phyloP scores from a whole-genome alignment of 768 basidiomycete genomes.

The Trichaptum fuscoviolaceum region DNA sequence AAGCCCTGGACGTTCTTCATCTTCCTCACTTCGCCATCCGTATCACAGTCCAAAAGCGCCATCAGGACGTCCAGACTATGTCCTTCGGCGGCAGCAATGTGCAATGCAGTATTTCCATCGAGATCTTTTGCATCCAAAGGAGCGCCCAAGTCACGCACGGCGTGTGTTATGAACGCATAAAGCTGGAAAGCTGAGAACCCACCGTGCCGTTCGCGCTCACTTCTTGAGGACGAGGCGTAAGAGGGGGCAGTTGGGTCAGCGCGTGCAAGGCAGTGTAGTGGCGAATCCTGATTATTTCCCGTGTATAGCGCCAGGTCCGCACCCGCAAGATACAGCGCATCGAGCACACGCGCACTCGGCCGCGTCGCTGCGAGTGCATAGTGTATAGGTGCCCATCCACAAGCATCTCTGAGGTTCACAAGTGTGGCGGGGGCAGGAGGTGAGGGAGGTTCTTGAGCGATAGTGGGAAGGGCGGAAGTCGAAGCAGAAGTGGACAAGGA shows the following conservation, averaged over 20 bases:
- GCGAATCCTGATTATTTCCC: slow-evolving; percentile 52
- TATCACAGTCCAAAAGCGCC: slow-evolving; percentile 63
- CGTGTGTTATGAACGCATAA: slow-evolving; percentile 58
- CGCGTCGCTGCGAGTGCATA: slow-evolving; percentile 52
- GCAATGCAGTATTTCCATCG: slow-evolving; percentile 71
- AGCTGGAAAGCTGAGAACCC: slow-evolving; percentile 29
- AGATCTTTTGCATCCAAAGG: slow-evolving; percentile 63
- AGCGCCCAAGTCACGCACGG: slow-evolving; percentile 63
- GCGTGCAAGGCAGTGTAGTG: slow-evolving; percentile 61
- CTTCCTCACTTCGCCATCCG: slow-evolving; percentile 46
- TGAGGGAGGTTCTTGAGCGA: slow-evolving; percentile 23
- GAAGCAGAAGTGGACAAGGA: slow-evolving; percentile 11
- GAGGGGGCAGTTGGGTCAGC: slow-evolving; percentile 20
- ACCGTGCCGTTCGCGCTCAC: background rate
- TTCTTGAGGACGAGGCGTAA: slow-evolving; percentile 10
- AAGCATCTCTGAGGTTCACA: slow-evolving; percentile 61
- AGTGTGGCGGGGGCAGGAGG: slow-evolving; percentile 47
- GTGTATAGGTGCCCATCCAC: slow-evolving; percentile 72
- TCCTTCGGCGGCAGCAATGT: slow-evolving; percentile 74
- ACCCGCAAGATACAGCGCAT: slow-evolving; percentile 70
- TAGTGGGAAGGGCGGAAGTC: slow-evolving; percentile 21
- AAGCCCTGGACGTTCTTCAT: slow-evolving; percentile 70
- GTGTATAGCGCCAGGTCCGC: slow-evolving; percentile 73
- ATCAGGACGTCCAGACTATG: slow-evolving; percentile 56
- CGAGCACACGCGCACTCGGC: slow-evolving; percentile 59